Percentiles rank a stretch among this genome's conserved stretches.
Conservation (phyloP, 2,329 filamentous ascomycete genomes). For the Talaromyces albobiverticillius region DNA sequence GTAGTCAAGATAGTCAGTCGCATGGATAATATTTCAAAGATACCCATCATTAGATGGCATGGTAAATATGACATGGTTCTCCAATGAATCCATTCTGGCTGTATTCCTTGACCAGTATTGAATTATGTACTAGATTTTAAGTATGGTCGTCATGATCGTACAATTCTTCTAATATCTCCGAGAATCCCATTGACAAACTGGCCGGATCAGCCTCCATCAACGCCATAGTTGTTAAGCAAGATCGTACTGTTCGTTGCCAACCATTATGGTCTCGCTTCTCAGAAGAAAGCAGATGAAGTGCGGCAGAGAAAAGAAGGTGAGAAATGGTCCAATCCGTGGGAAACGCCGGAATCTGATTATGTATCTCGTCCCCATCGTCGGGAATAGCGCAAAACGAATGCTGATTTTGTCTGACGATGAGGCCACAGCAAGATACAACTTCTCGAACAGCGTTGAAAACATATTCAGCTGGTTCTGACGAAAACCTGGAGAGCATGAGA, state of each 20-base stretch:
- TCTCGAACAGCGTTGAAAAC: conserved; percentile 8
- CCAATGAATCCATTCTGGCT: background rate
- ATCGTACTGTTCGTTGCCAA: conserved; percentile 6
- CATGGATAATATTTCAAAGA: background rate
- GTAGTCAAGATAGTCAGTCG: background rate
- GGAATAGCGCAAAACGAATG: conserved; percentile 3
- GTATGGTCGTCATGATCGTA: background rate
- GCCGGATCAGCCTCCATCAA: conserved; percentile 8
- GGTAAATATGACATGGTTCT: background rate
- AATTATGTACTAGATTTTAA: background rate
- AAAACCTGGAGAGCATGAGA: conserved; percentile 8
- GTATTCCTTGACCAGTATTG: background rate
- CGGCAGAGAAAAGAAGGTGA: conserved; percentile 9
- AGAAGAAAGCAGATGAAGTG: conserved; percentile 5
- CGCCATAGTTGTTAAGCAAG: conserved; percentile 8
- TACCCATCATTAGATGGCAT: background rate
- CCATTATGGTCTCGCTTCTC: background rate
- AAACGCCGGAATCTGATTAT: background rate
- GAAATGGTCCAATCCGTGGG: conserved; percentile 8
- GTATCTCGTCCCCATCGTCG: background rate
- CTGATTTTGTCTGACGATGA: conserved; percentile 1
- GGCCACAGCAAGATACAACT: conserved; percentile 4
- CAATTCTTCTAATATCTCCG: conserved; percentile 7
- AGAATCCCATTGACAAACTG: conserved; percentile 3
- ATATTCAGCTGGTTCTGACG: background rate